Evolutionary conservation across 2,329 filamentous ascomycete genomes (phyloP), one percentile per base, ranked within the genome.

Genomic region (Cytospora leucostoma): DNA sequence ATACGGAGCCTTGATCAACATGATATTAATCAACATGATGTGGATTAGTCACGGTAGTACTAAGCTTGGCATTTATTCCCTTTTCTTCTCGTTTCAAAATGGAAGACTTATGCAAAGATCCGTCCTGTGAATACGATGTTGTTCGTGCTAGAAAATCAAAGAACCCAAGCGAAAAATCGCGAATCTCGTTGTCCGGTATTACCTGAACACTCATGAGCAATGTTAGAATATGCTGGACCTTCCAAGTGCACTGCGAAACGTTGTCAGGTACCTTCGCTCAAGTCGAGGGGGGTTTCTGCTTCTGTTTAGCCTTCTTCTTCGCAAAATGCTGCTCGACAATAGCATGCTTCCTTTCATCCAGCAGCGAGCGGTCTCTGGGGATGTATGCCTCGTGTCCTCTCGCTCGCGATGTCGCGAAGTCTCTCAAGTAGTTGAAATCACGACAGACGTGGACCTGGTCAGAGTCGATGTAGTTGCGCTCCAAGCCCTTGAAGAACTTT

Each of bases 361-460:
- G 51, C 10, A 61, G 40, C 2, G 59, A 54, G 37, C 19, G 52
- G 7, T 61, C 59, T 33, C 59, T 54, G 32, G 40, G 37, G 6
- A 55, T 38, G 37, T 55, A 61, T 19, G 59, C 59, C 2, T 47
- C 59, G 15, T 61, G 59, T 8, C 59, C 59, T 8, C 47, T 61
- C 15, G 59, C 59, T 10, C 59, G 72, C 0, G 76, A 66, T 3
- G 61, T 61, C 8, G 34, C 35, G 13, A 51, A 64, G 11, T 63
- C 53, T 6, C 64, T 57, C 8, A 66, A 51, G 15, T 54, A 64
- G 15, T 56, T 57, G 49, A 66, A 64, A 15, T 62, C 51, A 10
- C 64, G 64, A 34, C 61, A 63, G 6, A 59, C 56, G 37, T 66
- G 64, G 5, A 61, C 19, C 21, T 66, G 64, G 33, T 66, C 57